Base-by-base conservation (phyloP, 768 basidiomycete genomes). In the Infundibulicybe gibba region DNA sequence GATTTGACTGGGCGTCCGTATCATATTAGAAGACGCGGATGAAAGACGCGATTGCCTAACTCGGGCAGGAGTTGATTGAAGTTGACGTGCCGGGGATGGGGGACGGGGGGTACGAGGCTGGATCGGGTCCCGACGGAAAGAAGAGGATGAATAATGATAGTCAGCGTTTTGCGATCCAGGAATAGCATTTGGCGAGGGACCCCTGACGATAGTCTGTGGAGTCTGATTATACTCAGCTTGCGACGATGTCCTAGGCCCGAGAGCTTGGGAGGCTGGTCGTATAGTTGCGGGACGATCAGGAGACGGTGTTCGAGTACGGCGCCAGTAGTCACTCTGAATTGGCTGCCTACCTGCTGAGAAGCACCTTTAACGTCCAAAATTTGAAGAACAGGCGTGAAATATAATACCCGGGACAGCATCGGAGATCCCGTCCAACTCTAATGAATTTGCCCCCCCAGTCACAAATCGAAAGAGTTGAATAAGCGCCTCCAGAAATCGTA, bases 401-500 rank as follows among this genome's bases (percentile, higher is more conserved):
- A 32, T 54, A 65, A 44, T 59, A 76, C 75, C 52, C 48, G 59
- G 52, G n/a, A 56, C 38, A 39, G 49, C 54, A 33, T 67, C 76
- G 41, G 67, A 59, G 3, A 89, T 57, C 8, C 87, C 86, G 21
- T 80, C 76, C 17, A 90, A 61, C 21, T 82, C 77, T 49, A 90
- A 61, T 8, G 73, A 56, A 1, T 65, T 61, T 20, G 72, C 64
- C 2, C 72, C 67, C 16, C 67, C 69, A 16, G 76, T 62, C 17
- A 80, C 66, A 32, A 62, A 62, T 32, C 67, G 77, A 61, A 85
- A 87, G 31, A 85, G 69, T 38, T 81, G 76, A 49, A 93, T 66
- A 34, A 87, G 54, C 1, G 85, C 72, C 34, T 75, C 73, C 41
- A 97, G 61, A 62, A 97, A 98, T 11, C 66, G 65, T 11, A 69